Evolutionary conservation across 805 yeast species (phyloP).

Genomic region (Barnettozyma vustinii): DNA sequence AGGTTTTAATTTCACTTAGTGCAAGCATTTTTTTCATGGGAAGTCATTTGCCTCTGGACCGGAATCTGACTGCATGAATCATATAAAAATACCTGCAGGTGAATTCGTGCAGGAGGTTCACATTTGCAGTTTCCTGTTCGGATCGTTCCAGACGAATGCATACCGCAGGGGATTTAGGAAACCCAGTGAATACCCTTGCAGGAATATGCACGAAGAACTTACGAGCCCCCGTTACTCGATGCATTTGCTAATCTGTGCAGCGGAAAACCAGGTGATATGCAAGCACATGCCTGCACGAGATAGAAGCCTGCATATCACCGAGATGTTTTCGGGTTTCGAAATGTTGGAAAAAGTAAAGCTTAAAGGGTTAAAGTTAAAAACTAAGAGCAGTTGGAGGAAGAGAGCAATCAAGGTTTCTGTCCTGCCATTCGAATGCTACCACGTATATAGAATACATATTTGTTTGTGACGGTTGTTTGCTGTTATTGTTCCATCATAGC

Average conservation of each 20-base stretch:
- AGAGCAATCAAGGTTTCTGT: not conserved
- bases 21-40: not conserved
- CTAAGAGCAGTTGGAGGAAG: not conserved
- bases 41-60: not conserved
- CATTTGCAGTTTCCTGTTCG: not conserved
- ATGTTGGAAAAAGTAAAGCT: not conserved
- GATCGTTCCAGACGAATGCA: not conserved
- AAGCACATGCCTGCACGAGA: not conserved
- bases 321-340: not conserved
- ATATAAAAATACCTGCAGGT: not conserved
- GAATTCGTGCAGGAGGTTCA: not conserved
- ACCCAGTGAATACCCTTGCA: not conserved
- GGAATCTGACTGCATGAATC: conserved; percentile 1
- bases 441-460: too few relatives aligned
- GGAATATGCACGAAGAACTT: not conserved
- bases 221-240: not conserved
- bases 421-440: not conserved
- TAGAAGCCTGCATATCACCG: not conserved
- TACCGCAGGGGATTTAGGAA: not conserved
- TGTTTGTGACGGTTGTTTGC: too few relatives aligned
- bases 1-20: not conserved
- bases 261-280: not conserved
- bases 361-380: not conserved
- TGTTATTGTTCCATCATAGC: too few relatives aligned
- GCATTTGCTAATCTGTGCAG: not conserved